phyloP scores from a whole-genome alignment of 164 flowering plant species.

The Tetrastigma voinierianum region DNA sequence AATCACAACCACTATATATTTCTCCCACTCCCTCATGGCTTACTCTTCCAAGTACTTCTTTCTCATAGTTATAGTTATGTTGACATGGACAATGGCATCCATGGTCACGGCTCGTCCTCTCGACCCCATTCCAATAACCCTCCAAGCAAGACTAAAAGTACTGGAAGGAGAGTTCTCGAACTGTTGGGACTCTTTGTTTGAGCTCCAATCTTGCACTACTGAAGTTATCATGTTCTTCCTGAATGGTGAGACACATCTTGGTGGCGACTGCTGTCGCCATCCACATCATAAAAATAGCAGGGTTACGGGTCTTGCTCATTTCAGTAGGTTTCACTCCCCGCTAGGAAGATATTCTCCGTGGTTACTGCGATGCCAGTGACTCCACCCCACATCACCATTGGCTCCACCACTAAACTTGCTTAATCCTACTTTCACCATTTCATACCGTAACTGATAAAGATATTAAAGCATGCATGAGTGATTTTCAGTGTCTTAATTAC shows the following conservation, averaged over 20 bases:
- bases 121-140: too few species aligned
- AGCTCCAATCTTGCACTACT: slow-evolving; percentile 14
- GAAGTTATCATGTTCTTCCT: slow-evolving; percentile 21
- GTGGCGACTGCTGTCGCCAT: slow-evolving; percentile 17
- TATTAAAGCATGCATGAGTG: neutral
- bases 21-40: too few species aligned
- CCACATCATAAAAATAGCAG: slow-evolving; percentile 5
- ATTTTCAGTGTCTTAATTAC: too few species aligned
- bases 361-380: slow-evolving; percentile 11
- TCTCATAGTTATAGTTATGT: too few species aligned
- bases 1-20: too few species aligned
- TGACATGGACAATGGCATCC: too few species aligned
- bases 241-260: slow-evolving; percentile 16
- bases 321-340: slow-evolving; percentile 16
- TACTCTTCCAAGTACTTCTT: too few species aligned
- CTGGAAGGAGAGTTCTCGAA: too few species aligned
- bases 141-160: too few species aligned
- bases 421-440: neutral
- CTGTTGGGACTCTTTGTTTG: slow-evolving; percentile 15
- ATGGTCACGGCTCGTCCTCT: too few species aligned
- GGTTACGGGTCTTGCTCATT: slow-evolving; percentile 17
- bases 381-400: slow-evolving; percentile 1
- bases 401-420: neutral
- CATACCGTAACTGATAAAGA: neutral
- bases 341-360: slow-evolving; percentile 11